Conservation (phyloP, 805 yeast genomes). For the Starmera pachycereana region DNA sequence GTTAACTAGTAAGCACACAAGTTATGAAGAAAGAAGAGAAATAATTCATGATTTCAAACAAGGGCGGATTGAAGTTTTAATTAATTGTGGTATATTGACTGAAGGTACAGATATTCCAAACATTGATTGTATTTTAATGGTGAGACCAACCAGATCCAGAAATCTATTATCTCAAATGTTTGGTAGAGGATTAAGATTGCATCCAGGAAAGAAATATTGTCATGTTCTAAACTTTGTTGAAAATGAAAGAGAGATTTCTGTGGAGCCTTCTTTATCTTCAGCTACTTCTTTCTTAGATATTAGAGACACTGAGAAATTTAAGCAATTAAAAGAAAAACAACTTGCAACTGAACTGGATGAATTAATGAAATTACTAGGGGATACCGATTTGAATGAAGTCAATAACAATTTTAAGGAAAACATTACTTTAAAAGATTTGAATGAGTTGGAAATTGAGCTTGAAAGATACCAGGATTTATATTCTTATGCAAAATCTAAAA, state of each 20-base stretch:
- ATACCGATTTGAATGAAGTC: too few relatives aligned
- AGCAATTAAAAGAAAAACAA: conserved; percentile 18
- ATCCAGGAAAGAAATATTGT: conserved; percentile 52
- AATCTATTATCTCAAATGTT: conserved; percentile 76
- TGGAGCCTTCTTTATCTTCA: conserved; percentile 40
- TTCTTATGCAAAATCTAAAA: too few relatives aligned
- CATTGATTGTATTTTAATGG: conserved; percentile 69
- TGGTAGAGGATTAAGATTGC: conserved; percentile 75
- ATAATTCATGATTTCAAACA: conserved; percentile 47
- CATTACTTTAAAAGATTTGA: too few relatives aligned
- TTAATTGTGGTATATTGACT: conserved; percentile 85
- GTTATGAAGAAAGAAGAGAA: conserved; percentile 48
- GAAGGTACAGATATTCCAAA: conserved; percentile 94
- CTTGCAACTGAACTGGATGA: too few relatives aligned
- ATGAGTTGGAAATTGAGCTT: too few relatives aligned
- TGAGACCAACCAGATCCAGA: conserved; percentile 72
- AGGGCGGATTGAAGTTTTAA: conserved; percentile 58
- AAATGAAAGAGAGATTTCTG: conserved; percentile 4
- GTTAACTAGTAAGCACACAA: conserved; percentile 27
- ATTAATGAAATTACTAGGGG: too few relatives aligned
- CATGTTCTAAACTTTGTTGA: conserved; percentile 75
- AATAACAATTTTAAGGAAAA: too few relatives aligned
- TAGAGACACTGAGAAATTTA: conserved; percentile 18
- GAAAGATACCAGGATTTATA: too few relatives aligned
- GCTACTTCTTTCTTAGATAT: conserved; percentile 12